Conservation (phyloP, 148 eudicot genomes). For the Drosera capensis region DNA sequence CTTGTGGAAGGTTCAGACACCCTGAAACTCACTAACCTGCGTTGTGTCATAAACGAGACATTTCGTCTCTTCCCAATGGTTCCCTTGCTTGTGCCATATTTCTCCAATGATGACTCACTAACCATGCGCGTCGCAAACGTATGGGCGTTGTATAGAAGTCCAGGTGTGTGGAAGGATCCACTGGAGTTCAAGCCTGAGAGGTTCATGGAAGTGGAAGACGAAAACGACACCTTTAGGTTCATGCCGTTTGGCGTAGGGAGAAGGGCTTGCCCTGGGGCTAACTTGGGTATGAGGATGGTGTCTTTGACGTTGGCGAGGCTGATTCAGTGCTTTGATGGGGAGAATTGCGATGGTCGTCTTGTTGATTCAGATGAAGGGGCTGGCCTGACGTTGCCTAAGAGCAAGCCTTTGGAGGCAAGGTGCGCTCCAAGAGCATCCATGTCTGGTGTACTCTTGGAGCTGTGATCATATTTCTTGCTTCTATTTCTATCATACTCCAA, state of each 20-base stretch:
- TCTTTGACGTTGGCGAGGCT: slow-evolving; percentile 2
- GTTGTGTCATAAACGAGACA: slow-evolving; percentile 6
- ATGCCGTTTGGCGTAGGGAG: slow-evolving; percentile 9
- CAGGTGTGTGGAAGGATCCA: slow-evolving; percentile 9
- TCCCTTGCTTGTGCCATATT: slow-evolving; percentile 7
- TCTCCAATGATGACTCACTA: slow-evolving; percentile 3
- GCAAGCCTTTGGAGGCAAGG: background rate
- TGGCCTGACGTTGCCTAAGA: slow-evolving; percentile 3
- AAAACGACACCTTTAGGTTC: slow-evolving; percentile 1
- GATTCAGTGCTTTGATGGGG: slow-evolving; percentile 8
- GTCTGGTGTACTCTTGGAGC: slow-evolving; percentile 1
- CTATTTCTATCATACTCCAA: too few species aligned
- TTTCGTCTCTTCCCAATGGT: slow-evolving; percentile 11
- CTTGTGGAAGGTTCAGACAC: slow-evolving; percentile 4
- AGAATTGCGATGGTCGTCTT: background rate
- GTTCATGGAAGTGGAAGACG: background rate
- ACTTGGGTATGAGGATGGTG: slow-evolving; percentile 3
- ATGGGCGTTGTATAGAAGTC: slow-evolving; percentile 9
- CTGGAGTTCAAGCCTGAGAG: slow-evolving; percentile 7
- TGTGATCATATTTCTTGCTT: too few species aligned
- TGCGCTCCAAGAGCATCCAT: slow-evolving; percentile 3
- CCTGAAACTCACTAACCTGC: background rate
- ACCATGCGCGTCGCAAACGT: slow-evolving; percentile 3
- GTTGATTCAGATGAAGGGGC: slow-evolving; percentile 5
- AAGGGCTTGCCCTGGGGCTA: slow-evolving; percentile 8